Base-by-base conservation (phyloP, 2,329 filamentous ascomycete species). In the Ciborinia camelliae region DNA sequence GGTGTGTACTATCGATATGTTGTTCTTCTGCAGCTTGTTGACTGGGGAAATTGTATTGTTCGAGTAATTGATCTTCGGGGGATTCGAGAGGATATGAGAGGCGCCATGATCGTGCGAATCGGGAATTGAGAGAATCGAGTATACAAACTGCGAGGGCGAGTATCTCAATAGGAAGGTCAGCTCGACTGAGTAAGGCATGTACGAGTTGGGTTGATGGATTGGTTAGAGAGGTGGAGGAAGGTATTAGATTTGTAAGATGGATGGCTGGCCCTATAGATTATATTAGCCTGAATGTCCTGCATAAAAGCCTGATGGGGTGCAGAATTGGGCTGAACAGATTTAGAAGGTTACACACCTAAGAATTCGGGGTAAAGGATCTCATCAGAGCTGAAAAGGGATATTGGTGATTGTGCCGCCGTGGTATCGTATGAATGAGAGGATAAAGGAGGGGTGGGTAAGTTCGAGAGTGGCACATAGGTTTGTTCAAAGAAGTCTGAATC, bases 381-480 rank as follows among this genome's bases (percentile, higher is more conserved):
- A 54, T 71, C 68, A 18, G 62, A 43, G 48, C 67, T 67, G 60
- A 68, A 63, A 37, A 71, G 63, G 52, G 65, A 59, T 35, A 69
- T 64, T 30, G 70, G 66, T 5, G 67, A 68, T 41, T 66, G 67
- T 15, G 68, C 65, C 1, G 65, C 63, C 43, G 65, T 66, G 63
- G 63, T 70, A 48, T 48, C 51, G 39, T 68, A 68, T 3, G 73
- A 72, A 53, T 69, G 67, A 15, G 67, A 70, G 52, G 84, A 87
- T 14, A 81, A 82, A 52, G 87, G 87, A 68, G 87, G 87, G 61
- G 87, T 90, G 28, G 87, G 87, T 28, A 90, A 81, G 74, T 86
- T 88, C 37, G 86, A 89, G 60, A 90, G 79, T 12, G 87, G 87
- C 55, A 85, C 82, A 76, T 89, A 90, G 68, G 86, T 87, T 66